Base-by-base conservation (phyloP, 345 rosid genomes). In the Populus nigra region DNA sequence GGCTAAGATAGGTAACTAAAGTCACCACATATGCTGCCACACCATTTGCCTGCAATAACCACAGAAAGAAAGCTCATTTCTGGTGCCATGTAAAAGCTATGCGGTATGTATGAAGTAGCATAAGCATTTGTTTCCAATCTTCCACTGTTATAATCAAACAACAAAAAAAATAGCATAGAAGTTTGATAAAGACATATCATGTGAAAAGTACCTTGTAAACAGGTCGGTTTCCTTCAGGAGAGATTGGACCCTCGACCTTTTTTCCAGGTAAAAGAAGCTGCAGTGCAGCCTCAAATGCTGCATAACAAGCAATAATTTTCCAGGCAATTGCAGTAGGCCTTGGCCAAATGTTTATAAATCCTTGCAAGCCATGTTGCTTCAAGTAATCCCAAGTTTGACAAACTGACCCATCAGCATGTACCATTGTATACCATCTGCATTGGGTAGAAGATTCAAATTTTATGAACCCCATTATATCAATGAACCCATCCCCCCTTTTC, bases 341-440 rank as follows among this genome's bases (percentile, higher is more conserved):
- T 38, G 99, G 99, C 95, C 98, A 96, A 78, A 96, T 86, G 78
- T 79, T 73, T 57, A 90, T n/a, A 47, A 92, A 86, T 35, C 97
- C 97, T 68, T 87, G 89, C 76, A 91, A 70, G 39, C 98, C 97
- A 77, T 87, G 79, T 73, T 88, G 87, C 84, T 74, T 81, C 80
- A 92, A 82, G 76, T 82, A 92, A 73, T 86, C 75, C 80, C 75
- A 85, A 8, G 97, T 89, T 80, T 88, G 84, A 36, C 47, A 7
- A 63, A 92, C 78, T 33, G 99, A 92, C 55, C 98, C 99, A 81
- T 94, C 95, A 47, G 95, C 93, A 86, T 93, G 94, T 12, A 92
- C 98, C 97, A 94, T 89, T 1, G 98, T 89, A 74, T 92, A 93
- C 99, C 99, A 96, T 88, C 99, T 96, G 86, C 80, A 84, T 7